Percentiles rank a stretch among this genome's conserved stretches.
Evolutionary conservation across 2,329 filamentous ascomycete genomes (phyloP).

Genomic region (Penicillium corylophilum): DNA sequence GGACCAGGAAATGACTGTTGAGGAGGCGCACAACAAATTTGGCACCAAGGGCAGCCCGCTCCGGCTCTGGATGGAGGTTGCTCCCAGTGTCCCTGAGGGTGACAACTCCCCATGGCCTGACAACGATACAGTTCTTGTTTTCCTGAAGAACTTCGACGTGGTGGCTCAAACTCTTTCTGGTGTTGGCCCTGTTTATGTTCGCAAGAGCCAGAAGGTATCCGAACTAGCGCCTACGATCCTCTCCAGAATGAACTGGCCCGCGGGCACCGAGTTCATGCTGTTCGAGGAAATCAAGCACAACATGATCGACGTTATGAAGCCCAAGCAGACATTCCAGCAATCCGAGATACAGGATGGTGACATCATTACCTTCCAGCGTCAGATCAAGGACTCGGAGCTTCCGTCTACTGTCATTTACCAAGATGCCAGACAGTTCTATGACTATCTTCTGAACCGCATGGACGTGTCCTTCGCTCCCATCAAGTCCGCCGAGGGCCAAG

Average conservation of each 20-base stretch:
- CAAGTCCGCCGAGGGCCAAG: slow-evolving; percentile 54
- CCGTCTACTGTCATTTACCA: slow-evolving; percentile 50
- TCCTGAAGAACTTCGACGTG: slow-evolving; percentile 88
- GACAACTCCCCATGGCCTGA: slow-evolving; percentile 61
- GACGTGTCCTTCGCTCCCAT: slow-evolving; percentile 73
- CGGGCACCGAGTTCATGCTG: slow-evolving; percentile 68
- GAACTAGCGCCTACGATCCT: slow-evolving; percentile 77
- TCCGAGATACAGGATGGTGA: slow-evolving; percentile 97
- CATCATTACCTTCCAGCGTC: slow-evolving; percentile 88
- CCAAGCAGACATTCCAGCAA: slow-evolving; percentile 81
- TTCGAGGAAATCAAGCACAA: slow-evolving; percentile 98
- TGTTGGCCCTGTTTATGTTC: slow-evolving; percentile 81
- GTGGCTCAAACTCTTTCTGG: slow-evolving; percentile 73
- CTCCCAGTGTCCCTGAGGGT: slow-evolving; percentile 67
- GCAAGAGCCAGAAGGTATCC: slow-evolving; percentile 80
- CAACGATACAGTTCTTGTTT: slow-evolving; percentile 70
- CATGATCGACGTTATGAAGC: slow-evolving; percentile 94
- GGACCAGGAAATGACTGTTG: slow-evolving; percentile 72
- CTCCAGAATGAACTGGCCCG: slow-evolving; percentile 81
- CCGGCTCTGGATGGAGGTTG: slow-evolving; percentile 82
- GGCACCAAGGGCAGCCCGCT: slow-evolving; percentile 68
- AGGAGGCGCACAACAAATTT: slow-evolving; percentile 69
- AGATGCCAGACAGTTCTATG: slow-evolving; percentile 85
- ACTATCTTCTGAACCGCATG: slow-evolving; percentile 84
- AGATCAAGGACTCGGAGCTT: slow-evolving; percentile 46